Evolutionary conservation across 2,329 filamentous ascomycete genomes (phyloP).

Genomic region (Monilinia polystroma): DNA sequence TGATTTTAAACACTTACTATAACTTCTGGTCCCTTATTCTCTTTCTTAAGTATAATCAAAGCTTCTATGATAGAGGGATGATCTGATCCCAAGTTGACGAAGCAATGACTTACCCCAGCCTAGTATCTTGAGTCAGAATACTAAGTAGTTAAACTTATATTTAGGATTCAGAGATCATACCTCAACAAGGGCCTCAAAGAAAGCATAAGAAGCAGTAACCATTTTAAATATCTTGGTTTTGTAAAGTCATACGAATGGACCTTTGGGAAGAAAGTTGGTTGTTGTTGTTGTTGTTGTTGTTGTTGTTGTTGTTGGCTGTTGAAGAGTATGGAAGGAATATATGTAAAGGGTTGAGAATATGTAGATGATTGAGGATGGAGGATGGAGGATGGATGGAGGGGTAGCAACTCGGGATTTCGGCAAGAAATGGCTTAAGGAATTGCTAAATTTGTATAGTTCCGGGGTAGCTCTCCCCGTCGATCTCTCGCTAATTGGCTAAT

Average conservation of each 20-base stretch:
- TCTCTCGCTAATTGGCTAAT: no score
- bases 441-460: no score
- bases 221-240: conserved; percentile 2
- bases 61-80: conserved; percentile 71
- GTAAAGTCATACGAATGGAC: no score
- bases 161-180: conserved; percentile 21
- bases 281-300: neutral
- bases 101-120: conserved; percentile 53
- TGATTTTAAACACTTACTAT: conserved; percentile 39
- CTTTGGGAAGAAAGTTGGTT: neutral
- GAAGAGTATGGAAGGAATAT: neutral
- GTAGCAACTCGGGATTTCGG: no score
- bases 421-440: no score
- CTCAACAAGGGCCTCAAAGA: conserved; percentile 72
- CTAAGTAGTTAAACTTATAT: neutral
- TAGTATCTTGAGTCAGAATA: conserved; percentile 18
- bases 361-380: neutral
- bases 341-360: no score
- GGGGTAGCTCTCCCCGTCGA: no score
- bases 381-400: no score
- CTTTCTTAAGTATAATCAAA: conserved; percentile 69
- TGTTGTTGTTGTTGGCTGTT: no score
- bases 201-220: conserved; percentile 51
- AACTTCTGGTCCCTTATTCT: conserved; percentile 61
- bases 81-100: conserved; percentile 61